Conservation (phyloP, 192 early-diverging fungal species). For the Backusella macrospora region DNA sequence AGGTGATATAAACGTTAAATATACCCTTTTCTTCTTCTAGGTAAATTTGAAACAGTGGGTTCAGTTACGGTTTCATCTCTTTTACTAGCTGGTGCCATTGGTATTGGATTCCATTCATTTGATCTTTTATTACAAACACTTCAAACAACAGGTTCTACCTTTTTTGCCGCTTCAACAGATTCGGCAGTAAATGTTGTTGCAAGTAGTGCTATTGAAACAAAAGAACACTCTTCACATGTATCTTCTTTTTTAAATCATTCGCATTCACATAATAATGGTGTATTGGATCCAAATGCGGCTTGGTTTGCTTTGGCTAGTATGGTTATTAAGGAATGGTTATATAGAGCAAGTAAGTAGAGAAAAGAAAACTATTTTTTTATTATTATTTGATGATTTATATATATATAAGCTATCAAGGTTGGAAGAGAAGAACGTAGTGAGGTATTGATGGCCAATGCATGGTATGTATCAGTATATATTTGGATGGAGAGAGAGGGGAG, state of each 20-base stretch:
- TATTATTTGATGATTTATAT: background rate
- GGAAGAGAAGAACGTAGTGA: conserved; percentile 63
- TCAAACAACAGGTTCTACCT: background rate
- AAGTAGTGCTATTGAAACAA: conserved; percentile 27
- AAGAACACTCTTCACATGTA: conserved; percentile 16
- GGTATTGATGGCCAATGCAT: conserved; percentile 84
- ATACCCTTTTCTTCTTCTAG: conserved; percentile 19
- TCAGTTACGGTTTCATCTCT: conserved; percentile 68
- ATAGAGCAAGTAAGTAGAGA: conserved; percentile 55
- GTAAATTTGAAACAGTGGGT: conserved; percentile 66
- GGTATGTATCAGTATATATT: conserved; percentile 34
- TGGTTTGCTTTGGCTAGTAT: conserved; percentile 73
- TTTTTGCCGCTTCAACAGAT: conserved; percentile 18
- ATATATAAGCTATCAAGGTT: conserved; percentile 55
- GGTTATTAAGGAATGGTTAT: conserved; percentile 77
- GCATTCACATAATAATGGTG: conserved; percentile 33
- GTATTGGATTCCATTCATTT: conserved; percentile 68
- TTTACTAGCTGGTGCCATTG: conserved; percentile 66
- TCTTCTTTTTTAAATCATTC: conserved; percentile 10
- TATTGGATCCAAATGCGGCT: conserved; percentile 66
- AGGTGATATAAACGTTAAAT: background rate
- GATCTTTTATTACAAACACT: conserved; percentile 46
- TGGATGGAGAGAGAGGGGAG: background rate
- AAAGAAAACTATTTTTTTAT: background rate
- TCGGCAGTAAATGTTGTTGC: background rate